Evolutionary conservation across 2,329 filamentous ascomycete species (phyloP).

Genomic region (Phyllosticta citriasiana): DNA sequence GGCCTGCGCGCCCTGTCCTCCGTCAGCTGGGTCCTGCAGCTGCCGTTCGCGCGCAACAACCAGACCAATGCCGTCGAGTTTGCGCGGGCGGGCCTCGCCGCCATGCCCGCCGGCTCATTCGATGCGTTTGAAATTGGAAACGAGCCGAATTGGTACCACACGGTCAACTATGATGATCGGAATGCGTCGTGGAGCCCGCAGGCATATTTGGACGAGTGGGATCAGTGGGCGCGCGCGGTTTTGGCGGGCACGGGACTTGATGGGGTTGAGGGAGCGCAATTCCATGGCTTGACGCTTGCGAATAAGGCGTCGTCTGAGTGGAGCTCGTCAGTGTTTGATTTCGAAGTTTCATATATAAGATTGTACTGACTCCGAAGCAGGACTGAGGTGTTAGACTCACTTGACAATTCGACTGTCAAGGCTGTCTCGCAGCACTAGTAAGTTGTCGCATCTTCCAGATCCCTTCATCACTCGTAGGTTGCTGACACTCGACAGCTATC

Average conservation of each 20-base stretch:
- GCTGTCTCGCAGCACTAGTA: constrained; percentile 1
- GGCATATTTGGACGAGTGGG: neutral
- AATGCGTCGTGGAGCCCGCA: neutral
- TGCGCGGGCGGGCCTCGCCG: neutral
- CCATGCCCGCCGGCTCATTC: neutral
- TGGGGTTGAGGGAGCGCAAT: neutral
- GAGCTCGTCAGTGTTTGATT: neutral
- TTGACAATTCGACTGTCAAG: neutral
- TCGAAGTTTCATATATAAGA: neutral
- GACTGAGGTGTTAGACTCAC: neutral
- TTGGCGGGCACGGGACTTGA: neutral
- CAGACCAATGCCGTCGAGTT: constrained; percentile 3
- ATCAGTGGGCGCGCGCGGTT: neutral
- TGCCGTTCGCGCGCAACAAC: constrained; percentile 1
- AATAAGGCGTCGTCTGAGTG: neutral
- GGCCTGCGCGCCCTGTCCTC: neutral
- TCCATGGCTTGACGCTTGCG: neutral
- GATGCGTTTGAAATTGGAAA: constrained; percentile 2
- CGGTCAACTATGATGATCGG: neutral
- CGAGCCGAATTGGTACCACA: constrained; percentile 1
- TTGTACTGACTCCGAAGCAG: neutral
- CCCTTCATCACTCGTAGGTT: neutral
- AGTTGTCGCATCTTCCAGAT: neutral
- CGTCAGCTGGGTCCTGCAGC: neutral
- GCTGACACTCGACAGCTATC: neutral